phyloP scores from a whole-genome alignment of 495 filamentous ascomycete genomes.

The Chaetomium tenue region DNA sequence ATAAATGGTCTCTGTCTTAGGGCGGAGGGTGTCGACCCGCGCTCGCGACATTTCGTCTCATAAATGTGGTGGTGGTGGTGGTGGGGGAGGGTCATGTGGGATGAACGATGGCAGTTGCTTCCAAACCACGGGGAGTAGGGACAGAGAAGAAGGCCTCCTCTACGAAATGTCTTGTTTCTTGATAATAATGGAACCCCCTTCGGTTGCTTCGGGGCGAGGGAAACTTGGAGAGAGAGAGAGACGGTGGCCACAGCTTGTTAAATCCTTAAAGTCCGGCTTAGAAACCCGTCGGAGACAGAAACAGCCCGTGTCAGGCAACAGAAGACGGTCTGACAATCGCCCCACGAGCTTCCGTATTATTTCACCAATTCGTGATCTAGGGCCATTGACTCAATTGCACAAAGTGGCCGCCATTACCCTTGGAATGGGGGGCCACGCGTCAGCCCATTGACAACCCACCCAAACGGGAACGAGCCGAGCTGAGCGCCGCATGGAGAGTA shows the following conservation, averaged over 20 bases:
- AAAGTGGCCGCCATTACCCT: neutral
- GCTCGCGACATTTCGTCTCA: neutral
- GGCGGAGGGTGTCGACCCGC: neutral
- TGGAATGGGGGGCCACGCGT: neutral
- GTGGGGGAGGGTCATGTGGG: conserved; percentile 2
- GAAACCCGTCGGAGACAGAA: neutral
- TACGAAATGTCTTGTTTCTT: neutral
- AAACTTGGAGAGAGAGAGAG: neutral
- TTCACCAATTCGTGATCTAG: neutral
- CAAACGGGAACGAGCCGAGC: too few relatives aligned
- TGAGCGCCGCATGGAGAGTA: too few relatives aligned
- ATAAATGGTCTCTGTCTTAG: neutral
- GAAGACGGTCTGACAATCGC: neutral
- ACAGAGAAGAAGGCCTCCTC: neutral
- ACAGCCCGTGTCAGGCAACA: conserved; percentile 7
- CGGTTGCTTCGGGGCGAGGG: neutral
- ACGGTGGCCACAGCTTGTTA: neutral
- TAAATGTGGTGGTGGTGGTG: neutral
- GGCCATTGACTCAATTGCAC: neutral
- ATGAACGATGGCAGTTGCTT: neutral
- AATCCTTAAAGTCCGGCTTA: conserved; percentile 12
- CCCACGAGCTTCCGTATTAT: neutral
- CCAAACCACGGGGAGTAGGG: neutral
- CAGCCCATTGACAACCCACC: neutral
- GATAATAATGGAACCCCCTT: neutral